Evolutionary conservation across 352 stramenopile genomes (phyloP).

Genomic region (Phytopythium boreale): DNA sequence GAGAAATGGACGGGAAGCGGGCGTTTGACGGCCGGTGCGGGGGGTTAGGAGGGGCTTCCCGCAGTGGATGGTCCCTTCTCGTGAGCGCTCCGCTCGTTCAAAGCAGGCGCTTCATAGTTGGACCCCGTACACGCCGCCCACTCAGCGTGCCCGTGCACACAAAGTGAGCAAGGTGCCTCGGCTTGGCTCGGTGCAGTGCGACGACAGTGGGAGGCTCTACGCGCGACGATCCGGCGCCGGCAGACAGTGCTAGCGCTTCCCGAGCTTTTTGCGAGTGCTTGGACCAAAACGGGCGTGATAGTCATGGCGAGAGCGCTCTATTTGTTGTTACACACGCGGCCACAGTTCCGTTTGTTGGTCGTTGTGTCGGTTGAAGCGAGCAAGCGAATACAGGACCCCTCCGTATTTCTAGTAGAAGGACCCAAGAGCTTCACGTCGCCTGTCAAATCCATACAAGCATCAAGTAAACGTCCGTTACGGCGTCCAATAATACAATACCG

Average conservation of each 20-base stretch:
- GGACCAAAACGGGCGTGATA: neutral
- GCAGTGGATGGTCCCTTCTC: neutral
- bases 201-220: neutral
- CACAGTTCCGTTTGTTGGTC: neutral
- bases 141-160: no score
- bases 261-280: neutral
- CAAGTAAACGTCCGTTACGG: conserved; percentile 1
- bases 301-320: neutral
- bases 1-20: neutral
- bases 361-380: neutral
- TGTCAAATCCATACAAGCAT: neutral
- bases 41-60: neutral
- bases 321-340: neutral
- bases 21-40: neutral
- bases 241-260: neutral
- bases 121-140: neutral
- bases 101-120: neutral
- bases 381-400: neutral
- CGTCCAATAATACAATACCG: neutral
- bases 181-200: neutral
- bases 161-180: neutral
- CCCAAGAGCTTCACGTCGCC: no score
- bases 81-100: neutral
- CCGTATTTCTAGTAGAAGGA: neutral
- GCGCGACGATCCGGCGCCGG: neutral